phyloP scores from a whole-genome alignment of 495 filamentous ascomycete genomes.

The Penicillium pancosmium region DNA sequence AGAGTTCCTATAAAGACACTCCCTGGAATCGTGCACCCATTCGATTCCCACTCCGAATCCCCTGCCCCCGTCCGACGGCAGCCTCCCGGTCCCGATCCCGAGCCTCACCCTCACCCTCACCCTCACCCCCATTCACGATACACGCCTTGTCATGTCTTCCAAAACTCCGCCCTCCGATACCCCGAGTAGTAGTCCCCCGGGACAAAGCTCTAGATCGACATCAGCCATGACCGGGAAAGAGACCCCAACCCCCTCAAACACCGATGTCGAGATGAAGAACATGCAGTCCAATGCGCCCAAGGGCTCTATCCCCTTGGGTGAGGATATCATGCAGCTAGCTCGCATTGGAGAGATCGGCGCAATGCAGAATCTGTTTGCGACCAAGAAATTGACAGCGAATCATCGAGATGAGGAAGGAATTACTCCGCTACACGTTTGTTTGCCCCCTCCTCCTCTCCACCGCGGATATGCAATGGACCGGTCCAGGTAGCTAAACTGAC shows the following conservation, averaged over 20 bases:
- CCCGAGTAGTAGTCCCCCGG: slow-evolving; percentile 30
- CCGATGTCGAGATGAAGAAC: slow-evolving; percentile 69
- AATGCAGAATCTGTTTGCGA: slow-evolving; percentile 87
- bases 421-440: slow-evolving; percentile 87
- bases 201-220: slow-evolving; percentile 30
- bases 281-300: slow-evolving; percentile 53
- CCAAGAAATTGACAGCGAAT: slow-evolving; percentile 74
- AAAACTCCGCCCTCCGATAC: slow-evolving; percentile 31
- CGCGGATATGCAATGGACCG: neutral
- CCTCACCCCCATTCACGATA: slow-evolving; percentile 7
- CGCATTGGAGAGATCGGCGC: slow-evolving; percentile 80
- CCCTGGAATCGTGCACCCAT: too few relatives aligned
- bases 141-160: slow-evolving; percentile 29
- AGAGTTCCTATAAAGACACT: neutral
- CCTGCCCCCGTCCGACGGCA: slow-evolving; percentile 9
- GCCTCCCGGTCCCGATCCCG: neutral
- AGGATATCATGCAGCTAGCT: slow-evolving; percentile 96
- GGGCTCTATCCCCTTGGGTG: slow-evolving; percentile 60
- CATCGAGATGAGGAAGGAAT: slow-evolving; percentile 90
- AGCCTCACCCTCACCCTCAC: neutral
- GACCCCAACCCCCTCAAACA: slow-evolving; percentile 59
- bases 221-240: slow-evolving; percentile 56
- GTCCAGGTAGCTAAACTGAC: slow-evolving; percentile 7
- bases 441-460: neutral
- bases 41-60: neutral